phyloP scores from a whole-genome alignment of 495 filamentous ascomycete species.

The Parathielavia appendiculata region DNA sequence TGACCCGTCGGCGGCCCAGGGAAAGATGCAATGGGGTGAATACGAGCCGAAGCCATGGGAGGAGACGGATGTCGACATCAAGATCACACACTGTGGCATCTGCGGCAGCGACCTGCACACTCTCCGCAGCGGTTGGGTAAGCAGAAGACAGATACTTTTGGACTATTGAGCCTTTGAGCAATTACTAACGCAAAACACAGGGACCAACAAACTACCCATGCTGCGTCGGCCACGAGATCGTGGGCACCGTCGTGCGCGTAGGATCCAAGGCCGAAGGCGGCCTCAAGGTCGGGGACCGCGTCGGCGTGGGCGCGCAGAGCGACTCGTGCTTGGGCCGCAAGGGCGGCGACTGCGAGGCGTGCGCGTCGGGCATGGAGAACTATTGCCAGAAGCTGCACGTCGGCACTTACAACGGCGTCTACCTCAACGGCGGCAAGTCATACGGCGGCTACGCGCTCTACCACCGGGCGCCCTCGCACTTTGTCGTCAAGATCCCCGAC shows the following conservation, averaged over 20 bases:
- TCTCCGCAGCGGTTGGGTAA: conserved; percentile 65
- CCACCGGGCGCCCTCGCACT: conserved; percentile 66
- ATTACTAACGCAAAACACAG: conserved; percentile 29
- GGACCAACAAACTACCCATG: conserved; percentile 63
- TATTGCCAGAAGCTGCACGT: conserved; percentile 58
- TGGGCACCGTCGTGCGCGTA: conserved; percentile 67
- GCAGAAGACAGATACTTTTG: neutral
- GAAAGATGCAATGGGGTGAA: conserved; percentile 64
- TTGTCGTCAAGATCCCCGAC: conserved; percentile 75
- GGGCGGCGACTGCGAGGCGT: conserved; percentile 63
- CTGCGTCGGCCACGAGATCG: conserved; percentile 80
- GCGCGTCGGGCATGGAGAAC: conserved; percentile 55
- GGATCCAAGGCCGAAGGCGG: conserved; percentile 51
- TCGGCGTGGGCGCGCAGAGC: conserved; percentile 80
- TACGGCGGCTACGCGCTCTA: conserved; percentile 70
- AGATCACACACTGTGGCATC: conserved; percentile 77
- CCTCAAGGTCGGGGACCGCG: conserved; percentile 73
- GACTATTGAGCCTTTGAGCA: neutral
- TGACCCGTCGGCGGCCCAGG: conserved; percentile 52
- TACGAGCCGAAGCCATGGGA: conserved; percentile 76
- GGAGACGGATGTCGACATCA: conserved; percentile 71
- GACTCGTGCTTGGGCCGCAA: conserved; percentile 53
- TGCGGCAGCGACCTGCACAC: conserved; percentile 78
- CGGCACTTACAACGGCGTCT: conserved; percentile 65
- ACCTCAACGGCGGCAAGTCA: conserved; percentile 56